Evolutionary conservation across 2,329 filamentous ascomycete species (phyloP), one percentile per base, ranked within the genome.

Genomic region (Allantophomopsis lycopodina): DNA sequence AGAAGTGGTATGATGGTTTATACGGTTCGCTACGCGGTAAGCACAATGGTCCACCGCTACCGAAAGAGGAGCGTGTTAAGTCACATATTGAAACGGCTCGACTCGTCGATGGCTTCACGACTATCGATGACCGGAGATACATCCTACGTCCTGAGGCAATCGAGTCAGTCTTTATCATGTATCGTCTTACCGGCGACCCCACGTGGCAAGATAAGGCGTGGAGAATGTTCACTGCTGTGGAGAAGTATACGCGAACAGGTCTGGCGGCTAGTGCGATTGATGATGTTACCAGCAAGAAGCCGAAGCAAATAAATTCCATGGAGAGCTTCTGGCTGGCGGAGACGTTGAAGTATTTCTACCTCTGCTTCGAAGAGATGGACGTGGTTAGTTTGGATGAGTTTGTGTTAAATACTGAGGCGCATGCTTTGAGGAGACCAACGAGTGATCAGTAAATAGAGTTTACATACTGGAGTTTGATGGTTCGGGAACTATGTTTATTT

Each of bases 281-380:
- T 11, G 60, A 65, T 43, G 61, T 65, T 8, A 45, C 42, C 7
- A 28, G 23, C 11, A 18, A 17, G 12, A 39, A 41, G 20, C 21
- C 40, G 34, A 5, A 14, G 15, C 35, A 56, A 37, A 13, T 59
- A 35, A 71, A 79, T 48, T 61, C 62, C 23, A 71, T 72, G 58
- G 74, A 79, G 53, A 76, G 70, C 46, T 79, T 77, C 53, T 65
- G 76, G 54, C 75, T 78, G 48, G 75, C 75, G 0, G 75, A 79
- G 53, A 70, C 75, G 41, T 46, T 79, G 51, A 94, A 93, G 65
- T 93, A 93, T 55, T 93, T 89, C 48, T 93, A 85, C 55, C 58
- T 93, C 42, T 66, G 93, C 38, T 94, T 84, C 56, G 73, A 74
- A 20, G 71, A 77, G 42, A 75, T 79, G 0, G 61, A 64, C 21